Evolutionary conservation across 306 rosid species (phyloP), one percentile per base, ranked within the genome.

Genomic region (Coriaria nepalensis): DNA sequence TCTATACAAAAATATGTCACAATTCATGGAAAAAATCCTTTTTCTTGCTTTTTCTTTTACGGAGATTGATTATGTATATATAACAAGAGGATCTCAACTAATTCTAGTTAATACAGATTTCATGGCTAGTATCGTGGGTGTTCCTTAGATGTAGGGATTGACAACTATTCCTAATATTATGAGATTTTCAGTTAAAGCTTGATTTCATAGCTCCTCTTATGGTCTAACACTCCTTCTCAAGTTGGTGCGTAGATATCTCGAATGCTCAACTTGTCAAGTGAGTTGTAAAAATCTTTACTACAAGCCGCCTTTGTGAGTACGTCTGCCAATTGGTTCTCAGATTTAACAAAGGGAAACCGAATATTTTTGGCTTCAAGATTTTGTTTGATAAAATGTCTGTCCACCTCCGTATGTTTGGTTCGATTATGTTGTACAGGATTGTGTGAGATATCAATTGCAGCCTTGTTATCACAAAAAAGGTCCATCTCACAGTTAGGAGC

Each of bases 391-490:
- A 38, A 38, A 38, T 38, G 4, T 38, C 4, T 2, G 4, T 38
- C 9, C 4, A 38, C 15, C 15, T 49, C 7, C 5, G 9, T 2
- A 35, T 10, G 4, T 33, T 49, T 49, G 0, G 20, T 0, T 10
- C 10, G 40, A 49, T 49, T 15, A 34, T 49, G 12, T 33, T 49
- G 53, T 4, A 49, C 39, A 7, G 40, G 53, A 8, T 49, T 49
- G n/a, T 34, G 15, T 2, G 40, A 2, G 33, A 49, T 33, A 4
- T 34, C 3, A 34, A 49, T 49, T 0, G 13, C 0, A 8, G 8
- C 12, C 39, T 10, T 32, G 9, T 49, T 33, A n/a, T 49, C 40
- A 34, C 53, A 49, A 33, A 5, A 9, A 2, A 49, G 13, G 13
- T 7, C 10, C 39, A 49, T 49, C 5, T 2, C 13, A 2, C 5